A percentile compares a stretch with the other conserved stretches of the same genome.
These are phyloP conservation scores for Paraconiothyrium brasiliense DNA, from an alignment of 2,329 filamentous ascomycete genomes.

Conservation along the genomic window DNA sequence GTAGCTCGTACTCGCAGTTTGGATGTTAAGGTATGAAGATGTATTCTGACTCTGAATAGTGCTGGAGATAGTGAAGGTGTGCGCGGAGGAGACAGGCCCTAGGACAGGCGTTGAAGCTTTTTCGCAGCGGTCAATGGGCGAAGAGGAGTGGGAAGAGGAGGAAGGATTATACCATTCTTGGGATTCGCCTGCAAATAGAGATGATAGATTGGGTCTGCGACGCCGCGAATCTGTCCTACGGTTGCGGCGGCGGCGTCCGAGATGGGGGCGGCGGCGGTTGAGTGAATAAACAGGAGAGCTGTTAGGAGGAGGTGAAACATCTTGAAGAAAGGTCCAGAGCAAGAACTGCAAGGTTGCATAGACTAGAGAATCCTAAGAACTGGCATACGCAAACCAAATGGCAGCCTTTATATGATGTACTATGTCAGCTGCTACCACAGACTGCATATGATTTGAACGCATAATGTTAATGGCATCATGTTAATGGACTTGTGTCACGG, in stretches of 20 bases:
- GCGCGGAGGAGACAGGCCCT: slow-evolving; percentile 60
- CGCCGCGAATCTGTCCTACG: slow-evolving; percentile 61
- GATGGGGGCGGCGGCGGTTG: slow-evolving; percentile 23
- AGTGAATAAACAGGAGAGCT: slow-evolving; percentile 15
- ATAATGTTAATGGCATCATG: slow-evolving; percentile 1
- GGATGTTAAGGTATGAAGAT: slow-evolving; percentile 60
- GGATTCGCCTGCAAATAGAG: slow-evolving; percentile 61
- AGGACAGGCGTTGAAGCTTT: slow-evolving; percentile 57
- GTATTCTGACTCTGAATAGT: slow-evolving; percentile 62
- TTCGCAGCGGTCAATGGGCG: not conserved
- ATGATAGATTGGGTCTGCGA: slow-evolving; percentile 62
- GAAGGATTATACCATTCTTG: slow-evolving; percentile 47
- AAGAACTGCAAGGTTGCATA: too few species aligned
- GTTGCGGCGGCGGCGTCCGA: slow-evolving; percentile 47
- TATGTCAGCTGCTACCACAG: not conserved
- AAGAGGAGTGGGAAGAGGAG: not conserved
- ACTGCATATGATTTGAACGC: slow-evolving; percentile 5
- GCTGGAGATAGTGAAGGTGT: slow-evolving; percentile 60
- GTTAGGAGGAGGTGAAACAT: slow-evolving; percentile 9
- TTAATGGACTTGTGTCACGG: slow-evolving; percentile 17
- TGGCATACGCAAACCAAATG: not conserved
- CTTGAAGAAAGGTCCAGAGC: not conserved
- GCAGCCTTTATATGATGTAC: slow-evolving; percentile 13
- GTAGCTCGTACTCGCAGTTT: slow-evolving; percentile 58
- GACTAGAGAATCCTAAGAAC: not conserved